phyloP scores from a whole-genome alignment of 2,329 filamentous ascomycete genomes.

The Bipolaris cookei region DNA sequence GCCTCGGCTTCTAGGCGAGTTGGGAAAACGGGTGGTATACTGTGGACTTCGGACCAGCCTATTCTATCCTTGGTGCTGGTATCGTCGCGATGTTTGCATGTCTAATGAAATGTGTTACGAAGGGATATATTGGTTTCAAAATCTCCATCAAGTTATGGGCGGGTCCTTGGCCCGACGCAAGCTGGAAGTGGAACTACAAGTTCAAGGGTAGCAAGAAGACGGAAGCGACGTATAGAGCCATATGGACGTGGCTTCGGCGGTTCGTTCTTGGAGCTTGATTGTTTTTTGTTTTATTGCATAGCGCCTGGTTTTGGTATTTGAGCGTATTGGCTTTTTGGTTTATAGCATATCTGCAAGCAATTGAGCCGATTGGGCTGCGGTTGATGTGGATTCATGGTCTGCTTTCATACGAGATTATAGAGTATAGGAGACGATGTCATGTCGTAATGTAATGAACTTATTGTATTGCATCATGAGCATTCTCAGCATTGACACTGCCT shows the following conservation, averaged over 20 bases:
- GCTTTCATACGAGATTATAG: constrained; percentile 4
- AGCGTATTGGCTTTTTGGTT: neutral
- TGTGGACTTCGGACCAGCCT: constrained; percentile 10
- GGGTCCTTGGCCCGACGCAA: constrained; percentile 8
- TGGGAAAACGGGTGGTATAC: constrained; percentile 4
- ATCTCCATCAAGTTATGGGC: constrained; percentile 24
- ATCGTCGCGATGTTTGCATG: constrained; percentile 11
- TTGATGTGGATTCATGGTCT: neutral
- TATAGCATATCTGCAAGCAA: neutral
- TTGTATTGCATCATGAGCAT: neutral
- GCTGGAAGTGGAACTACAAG: constrained; percentile 15
- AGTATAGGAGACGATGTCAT: constrained; percentile 9
- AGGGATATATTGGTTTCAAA: constrained; percentile 17
- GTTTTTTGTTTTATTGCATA: constrained; percentile 11
- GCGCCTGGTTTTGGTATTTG: constrained; percentile 4
- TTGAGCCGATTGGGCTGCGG: neutral
- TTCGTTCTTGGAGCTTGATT: constrained; percentile 1
- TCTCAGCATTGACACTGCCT: neutral
- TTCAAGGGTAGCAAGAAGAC: constrained; percentile 3
- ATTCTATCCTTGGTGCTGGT: constrained; percentile 5
- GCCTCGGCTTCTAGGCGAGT: constrained; percentile 8
- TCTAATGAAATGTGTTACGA: constrained; percentile 3
- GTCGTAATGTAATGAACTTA: constrained; percentile 7
- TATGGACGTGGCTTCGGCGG: neutral
- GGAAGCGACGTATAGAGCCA: neutral